phyloP scores from a whole-genome alignment of 495 filamentous ascomycete genomes.

The Penicillium salamii region DNA sequence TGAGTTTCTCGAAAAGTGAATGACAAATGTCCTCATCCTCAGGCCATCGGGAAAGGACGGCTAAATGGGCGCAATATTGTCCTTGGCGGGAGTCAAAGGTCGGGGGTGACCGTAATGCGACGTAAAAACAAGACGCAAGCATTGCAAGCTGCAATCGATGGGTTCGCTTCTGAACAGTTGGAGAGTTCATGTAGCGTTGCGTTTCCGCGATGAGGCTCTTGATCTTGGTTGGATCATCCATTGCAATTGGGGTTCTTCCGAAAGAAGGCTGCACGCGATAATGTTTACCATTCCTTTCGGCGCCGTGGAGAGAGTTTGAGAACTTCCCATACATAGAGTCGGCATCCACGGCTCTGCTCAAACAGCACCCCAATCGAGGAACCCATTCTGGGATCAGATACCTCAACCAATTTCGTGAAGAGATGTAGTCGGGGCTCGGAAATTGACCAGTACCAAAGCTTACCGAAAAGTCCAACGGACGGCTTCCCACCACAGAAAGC shows the following conservation, averaged over 20 bases:
- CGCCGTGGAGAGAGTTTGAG: not conserved
- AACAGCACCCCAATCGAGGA: not conserved
- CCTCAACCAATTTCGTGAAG: not conserved
- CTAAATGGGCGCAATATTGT: not conserved
- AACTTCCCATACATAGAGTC: slow-evolving; percentile 3
- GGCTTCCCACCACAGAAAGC: not conserved
- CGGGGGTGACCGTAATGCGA: not conserved
- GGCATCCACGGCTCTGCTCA: not conserved
- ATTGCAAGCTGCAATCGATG: not conserved
- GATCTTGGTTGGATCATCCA: not conserved
- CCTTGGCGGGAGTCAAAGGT: not conserved
- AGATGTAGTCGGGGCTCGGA: not conserved
- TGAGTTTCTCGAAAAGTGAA: not conserved
- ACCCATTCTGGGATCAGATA: not conserved
- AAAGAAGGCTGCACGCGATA: not conserved
- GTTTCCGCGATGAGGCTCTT: not conserved
- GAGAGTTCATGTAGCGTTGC: not conserved
- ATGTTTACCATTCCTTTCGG: slow-evolving; percentile 1
- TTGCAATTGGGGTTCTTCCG: not conserved
- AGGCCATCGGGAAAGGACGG: slow-evolving; percentile 3
- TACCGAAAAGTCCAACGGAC: not conserved
- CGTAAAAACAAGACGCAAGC: slow-evolving; percentile 2
- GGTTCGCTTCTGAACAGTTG: not conserved
- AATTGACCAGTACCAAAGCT: slow-evolving; percentile 6
- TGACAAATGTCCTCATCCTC: not conserved